These are phyloP conservation scores for Boletus vinaceobasis DNA, from an alignment of 768 basidiomycete species.

Conservation along the genomic window DNA sequence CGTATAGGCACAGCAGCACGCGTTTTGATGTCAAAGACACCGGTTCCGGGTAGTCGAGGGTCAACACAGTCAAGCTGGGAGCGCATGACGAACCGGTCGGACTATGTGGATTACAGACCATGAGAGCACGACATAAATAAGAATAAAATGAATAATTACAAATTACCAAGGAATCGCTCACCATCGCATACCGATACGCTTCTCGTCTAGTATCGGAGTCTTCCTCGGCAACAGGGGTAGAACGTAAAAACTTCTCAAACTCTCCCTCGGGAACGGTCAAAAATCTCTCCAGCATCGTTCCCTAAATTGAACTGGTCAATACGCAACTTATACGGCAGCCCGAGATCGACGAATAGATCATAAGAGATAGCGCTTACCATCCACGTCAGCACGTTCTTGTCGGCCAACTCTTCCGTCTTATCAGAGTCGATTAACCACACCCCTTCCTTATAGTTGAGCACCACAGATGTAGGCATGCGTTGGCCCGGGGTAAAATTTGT, in stretches of 20 bases:
- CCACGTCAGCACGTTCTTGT: constrained; percentile 74
- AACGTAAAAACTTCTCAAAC: constrained; percentile 56
- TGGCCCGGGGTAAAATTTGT: constrained; percentile 73
- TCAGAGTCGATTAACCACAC: constrained; percentile 66
- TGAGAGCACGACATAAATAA: not conserved
- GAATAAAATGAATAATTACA: not conserved
- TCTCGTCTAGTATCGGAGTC: constrained; percentile 46
- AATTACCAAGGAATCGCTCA: constrained; percentile 27
- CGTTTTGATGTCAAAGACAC: constrained; percentile 96
- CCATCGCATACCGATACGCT: constrained; percentile 86
- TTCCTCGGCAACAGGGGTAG: constrained; percentile 25
- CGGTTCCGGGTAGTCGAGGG: constrained; percentile 75
- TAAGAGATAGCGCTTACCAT: constrained; percentile 44
- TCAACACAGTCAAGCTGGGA: constrained; percentile 93
- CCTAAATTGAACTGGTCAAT: constrained; percentile 43
- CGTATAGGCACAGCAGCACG: constrained; percentile 83
- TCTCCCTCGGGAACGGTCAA: constrained; percentile 64
- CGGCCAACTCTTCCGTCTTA: constrained; percentile 37
- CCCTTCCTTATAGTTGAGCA: constrained; percentile 62
- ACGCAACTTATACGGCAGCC: not conserved
- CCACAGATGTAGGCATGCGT: constrained; percentile 68
- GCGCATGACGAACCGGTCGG: constrained; percentile 72
- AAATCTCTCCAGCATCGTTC: constrained; percentile 85
- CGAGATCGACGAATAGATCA: not conserved
- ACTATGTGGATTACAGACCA: constrained; percentile 23